Base-by-base conservation (phyloP, 2,329 filamentous ascomycete genomes). In the Fusarium sp. region DNA sequence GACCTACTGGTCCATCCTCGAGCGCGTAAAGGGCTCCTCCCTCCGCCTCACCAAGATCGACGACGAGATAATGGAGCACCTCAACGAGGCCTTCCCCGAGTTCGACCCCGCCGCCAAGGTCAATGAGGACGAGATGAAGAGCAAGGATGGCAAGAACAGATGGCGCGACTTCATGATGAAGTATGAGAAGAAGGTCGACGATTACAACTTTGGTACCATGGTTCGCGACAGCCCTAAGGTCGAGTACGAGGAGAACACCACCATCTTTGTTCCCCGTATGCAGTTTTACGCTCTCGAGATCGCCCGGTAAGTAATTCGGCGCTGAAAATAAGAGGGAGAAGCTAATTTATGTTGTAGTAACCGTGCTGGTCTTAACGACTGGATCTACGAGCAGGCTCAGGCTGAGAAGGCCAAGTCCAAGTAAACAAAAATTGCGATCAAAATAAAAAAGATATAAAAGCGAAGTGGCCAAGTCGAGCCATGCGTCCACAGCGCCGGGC, bases 161-260 rank as follows among this genome's bases (percentile, higher is more conserved):
- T 99, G 96, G 96, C 90, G 96, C 76, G 92, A 92, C 71, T 99
- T 98, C 83, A 92, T 98, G 88, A 94, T 92, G 86, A 85, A 87
- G 68, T 99, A 98, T 80, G 94, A 98, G 83, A 94, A 97, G 82
- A 95, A 88, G 82, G 85, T 99, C n/a, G 92, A 96, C 69, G 97
- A 99, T 82, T 99, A 90, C 86, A 99, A 98, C 85, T 99, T 98
- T 81, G 96, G 96, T 59, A 98, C 96, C 34, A 94, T 99, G 87
- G 80, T 99, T 75, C 89, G 96, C 61, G 87, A 88, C 60, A 92
- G 88, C 76, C 87, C 93, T 40, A 93, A 92, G 75, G 89, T 81
- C 55, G 95, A 98, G 81, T 98, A 99, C 79, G 93, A 91, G 55
- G 86, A 97, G 82, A 86, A 97, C 59, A 93, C 91, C 57, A 97